Evolutionary conservation across 2,329 filamentous ascomycete species (phyloP).

Genomic region (Aspergillus piperis): DNA sequence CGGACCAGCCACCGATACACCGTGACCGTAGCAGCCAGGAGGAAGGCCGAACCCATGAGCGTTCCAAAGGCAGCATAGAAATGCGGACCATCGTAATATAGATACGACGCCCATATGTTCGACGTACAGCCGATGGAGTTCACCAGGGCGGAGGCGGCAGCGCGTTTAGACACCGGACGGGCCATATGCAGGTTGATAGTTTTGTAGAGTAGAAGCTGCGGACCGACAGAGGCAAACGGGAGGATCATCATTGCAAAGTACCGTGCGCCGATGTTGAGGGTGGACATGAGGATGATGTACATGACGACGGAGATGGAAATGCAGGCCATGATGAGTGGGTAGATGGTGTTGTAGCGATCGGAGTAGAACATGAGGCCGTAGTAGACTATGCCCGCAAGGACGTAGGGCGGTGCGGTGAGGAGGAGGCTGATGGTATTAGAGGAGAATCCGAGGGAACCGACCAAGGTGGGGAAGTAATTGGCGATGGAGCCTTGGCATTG

Average conservation of each 20-base stretch:
- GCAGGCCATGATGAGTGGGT: conserved; percentile 39
- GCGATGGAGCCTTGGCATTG: conserved; percentile 40
- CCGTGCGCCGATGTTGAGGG: conserved; percentile 41
- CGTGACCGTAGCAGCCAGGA: conserved; percentile 38
- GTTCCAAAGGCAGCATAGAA: conserved; percentile 47
- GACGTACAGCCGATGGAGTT: conserved; percentile 35
- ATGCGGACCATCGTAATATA: conserved; percentile 29
- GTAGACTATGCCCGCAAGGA: conserved; percentile 43
- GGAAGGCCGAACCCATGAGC: conserved; percentile 30
- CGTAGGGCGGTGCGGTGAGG: conserved; percentile 51
- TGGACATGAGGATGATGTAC: conserved; percentile 44
- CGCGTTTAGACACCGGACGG: conserved; percentile 46
- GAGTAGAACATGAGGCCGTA: conserved; percentile 40
- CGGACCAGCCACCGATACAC: conserved; percentile 42
- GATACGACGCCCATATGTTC: conserved; percentile 30
- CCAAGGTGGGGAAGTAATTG: conserved; percentile 30
- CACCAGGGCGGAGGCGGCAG: conserved; percentile 45
- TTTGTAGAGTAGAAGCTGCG: conserved; percentile 46
- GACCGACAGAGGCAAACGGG: conserved; percentile 43
- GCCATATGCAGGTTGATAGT: conserved; percentile 47
- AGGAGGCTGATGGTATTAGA: conserved; percentile 44
- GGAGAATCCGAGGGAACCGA: conserved; percentile 25
- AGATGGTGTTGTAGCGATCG: conserved; percentile 39
- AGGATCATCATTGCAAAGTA: conserved; percentile 50
- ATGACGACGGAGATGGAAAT: conserved; percentile 37